These are phyloP conservation scores for Ramalina peruviana DNA, from an alignment of 495 filamentous ascomycete genomes.

Conservation along the genomic window DNA sequence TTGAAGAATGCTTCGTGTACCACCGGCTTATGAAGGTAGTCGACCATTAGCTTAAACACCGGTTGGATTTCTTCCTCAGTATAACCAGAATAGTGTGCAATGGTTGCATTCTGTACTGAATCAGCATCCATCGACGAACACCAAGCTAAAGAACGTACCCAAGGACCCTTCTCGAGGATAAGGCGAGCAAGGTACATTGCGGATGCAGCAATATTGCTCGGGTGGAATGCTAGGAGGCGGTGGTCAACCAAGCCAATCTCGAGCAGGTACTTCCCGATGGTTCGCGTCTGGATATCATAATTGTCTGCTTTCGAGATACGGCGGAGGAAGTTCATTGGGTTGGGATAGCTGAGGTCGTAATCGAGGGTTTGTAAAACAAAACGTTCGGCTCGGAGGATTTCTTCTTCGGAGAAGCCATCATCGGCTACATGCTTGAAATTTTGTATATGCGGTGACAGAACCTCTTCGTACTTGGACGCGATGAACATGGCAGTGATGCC, in stretches of 20 bases:
- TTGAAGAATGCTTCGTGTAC: constrained; percentile 95
- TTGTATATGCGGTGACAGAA: constrained; percentile 86
- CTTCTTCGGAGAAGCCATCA: constrained; percentile 88
- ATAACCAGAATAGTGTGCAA: constrained; percentile 91
- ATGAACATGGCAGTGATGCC: constrained; percentile 98
- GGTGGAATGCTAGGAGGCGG: constrained; percentile 72
- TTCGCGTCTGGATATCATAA: constrained; percentile 94
- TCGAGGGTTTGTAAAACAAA: constrained; percentile 80
- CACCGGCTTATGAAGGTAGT: constrained; percentile 81
- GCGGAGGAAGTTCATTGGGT: constrained; percentile 98
- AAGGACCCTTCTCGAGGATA: constrained; percentile 76
- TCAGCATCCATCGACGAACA: constrained; percentile 15
- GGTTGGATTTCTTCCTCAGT: constrained; percentile 83
- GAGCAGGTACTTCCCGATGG: constrained; percentile 94
- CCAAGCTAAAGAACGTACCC: constrained; percentile 45
- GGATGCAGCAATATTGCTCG: constrained; percentile 79
- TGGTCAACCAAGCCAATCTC: constrained; percentile 94
- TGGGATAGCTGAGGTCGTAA: constrained; percentile 96
- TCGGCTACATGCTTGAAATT: constrained; percentile 96
- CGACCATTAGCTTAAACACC: constrained; percentile 85
- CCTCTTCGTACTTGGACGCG: constrained; percentile 96
- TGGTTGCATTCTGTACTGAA: constrained; percentile 53
- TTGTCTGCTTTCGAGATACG: constrained; percentile 97
- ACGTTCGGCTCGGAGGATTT: constrained; percentile 93
- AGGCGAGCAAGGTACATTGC: constrained; percentile 90